Evolutionary conservation across 768 basidiomycete species (phyloP).

Genomic region (Lyophyllum semitale): DNA sequence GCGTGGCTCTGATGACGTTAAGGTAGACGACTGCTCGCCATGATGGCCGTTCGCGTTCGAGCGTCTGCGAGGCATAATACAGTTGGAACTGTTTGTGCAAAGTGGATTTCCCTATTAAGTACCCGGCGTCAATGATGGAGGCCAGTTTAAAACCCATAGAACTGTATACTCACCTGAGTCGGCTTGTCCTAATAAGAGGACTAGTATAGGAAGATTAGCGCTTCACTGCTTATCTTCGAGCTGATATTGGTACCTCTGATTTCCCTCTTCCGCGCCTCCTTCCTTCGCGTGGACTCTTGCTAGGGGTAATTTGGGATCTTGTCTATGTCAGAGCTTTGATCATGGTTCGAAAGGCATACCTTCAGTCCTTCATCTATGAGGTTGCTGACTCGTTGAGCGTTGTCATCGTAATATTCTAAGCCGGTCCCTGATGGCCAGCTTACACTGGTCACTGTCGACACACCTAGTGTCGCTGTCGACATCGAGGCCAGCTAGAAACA

Average conservation of each 20-base stretch:
- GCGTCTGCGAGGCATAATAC: slow-evolving; percentile 17
- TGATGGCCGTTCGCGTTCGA: slow-evolving; percentile 18
- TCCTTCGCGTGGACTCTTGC: slow-evolving; percentile 14
- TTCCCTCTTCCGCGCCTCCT: slow-evolving; percentile 13
- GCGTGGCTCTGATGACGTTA: slow-evolving; percentile 16
- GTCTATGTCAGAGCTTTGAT: neutral
- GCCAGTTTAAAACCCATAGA: neutral
- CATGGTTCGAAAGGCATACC: neutral
- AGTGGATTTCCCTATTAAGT: slow-evolving; percentile 20
- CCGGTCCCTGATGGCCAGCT: slow-evolving; percentile 7
- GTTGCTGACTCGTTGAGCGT: slow-evolving; percentile 12
- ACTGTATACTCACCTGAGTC: slow-evolving; percentile 14
- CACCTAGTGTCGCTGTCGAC: slow-evolving; percentile 3
- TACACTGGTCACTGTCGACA: neutral
- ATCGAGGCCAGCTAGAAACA: neutral
- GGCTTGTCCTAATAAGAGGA: slow-evolving; percentile 17
- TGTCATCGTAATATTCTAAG: slow-evolving; percentile 11
- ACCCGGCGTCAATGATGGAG: neutral
- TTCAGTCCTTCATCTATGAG: slow-evolving; percentile 18
- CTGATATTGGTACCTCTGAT: slow-evolving; percentile 10
- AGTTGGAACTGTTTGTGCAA: slow-evolving; percentile 20
- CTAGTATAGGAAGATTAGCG: neutral
- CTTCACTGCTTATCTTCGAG: neutral
- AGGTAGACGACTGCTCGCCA: slow-evolving; percentile 18
- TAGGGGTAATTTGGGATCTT: neutral